phyloP scores from a whole-genome alignment of 2,329 filamentous ascomycete species.

The Hymenoscyphus fructigenus region DNA sequence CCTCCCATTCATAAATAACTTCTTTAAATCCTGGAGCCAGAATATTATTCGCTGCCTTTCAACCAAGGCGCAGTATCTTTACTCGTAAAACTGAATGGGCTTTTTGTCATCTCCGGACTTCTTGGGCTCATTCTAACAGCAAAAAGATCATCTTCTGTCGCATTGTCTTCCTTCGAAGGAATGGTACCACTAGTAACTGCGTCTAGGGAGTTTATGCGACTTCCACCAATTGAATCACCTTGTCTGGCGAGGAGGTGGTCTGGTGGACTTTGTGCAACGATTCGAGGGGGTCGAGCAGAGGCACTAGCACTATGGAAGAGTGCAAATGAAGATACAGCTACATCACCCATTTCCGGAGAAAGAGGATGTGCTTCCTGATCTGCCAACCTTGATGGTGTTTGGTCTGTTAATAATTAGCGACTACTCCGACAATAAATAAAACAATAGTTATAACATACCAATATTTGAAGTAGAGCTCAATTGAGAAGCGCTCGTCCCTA shows the following conservation, averaged over 20 bases:
- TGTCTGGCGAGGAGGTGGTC: constrained; percentile 30
- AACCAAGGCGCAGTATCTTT: constrained; percentile 34
- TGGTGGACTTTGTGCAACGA: constrained; percentile 34
- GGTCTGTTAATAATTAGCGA: constrained; percentile 15
- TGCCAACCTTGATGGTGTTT: constrained; percentile 8
- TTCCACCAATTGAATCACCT: constrained; percentile 21
- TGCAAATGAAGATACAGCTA: constrained; percentile 62
- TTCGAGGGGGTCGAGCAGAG: constrained; percentile 42
- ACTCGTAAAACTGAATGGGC: constrained; percentile 65
- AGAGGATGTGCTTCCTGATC: constrained; percentile 43
- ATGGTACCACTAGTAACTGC: constrained; percentile 38
- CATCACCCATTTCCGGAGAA: constrained; percentile 61
- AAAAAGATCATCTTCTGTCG: constrained; percentile 79
- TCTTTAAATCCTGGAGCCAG: not conserved
- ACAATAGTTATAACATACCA: constrained; percentile 43
- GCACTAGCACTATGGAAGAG: constrained; percentile 51
- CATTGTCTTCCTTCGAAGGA: constrained; percentile 41
- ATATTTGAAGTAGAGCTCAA: constrained; percentile 46
- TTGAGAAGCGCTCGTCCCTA: constrained; percentile 71
- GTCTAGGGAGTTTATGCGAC: constrained; percentile 38
- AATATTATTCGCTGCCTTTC: constrained; percentile 25
- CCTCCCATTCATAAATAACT: not conserved
- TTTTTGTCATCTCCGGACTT: constrained; percentile 81
- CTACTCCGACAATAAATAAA: not conserved
- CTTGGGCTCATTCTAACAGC: constrained; percentile 83